phyloP scores from a whole-genome alignment of 2,329 filamentous ascomycete genomes.

The Alternaria longipes region DNA sequence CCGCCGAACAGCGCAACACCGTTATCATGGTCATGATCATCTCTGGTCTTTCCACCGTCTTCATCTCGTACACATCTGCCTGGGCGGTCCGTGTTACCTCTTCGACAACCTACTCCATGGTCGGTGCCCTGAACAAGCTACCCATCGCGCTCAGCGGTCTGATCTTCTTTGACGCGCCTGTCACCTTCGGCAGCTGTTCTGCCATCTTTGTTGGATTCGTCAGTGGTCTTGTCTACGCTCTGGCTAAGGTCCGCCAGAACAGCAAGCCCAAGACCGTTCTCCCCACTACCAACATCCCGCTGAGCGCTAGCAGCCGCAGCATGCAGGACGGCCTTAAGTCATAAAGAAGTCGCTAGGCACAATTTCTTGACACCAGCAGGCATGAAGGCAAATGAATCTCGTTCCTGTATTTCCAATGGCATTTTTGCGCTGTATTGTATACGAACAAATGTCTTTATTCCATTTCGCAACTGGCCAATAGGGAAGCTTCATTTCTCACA shows the following conservation, averaged over 20 bases:
- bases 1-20: slow-evolving; percentile 77
- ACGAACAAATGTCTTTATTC: slow-evolving; percentile 20
- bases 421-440: slow-evolving; percentile 32
- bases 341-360: slow-evolving; percentile 17
- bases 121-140: slow-evolving; percentile 96
- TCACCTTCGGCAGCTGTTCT: slow-evolving; percentile 89
- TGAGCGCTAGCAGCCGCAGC: slow-evolving; percentile 92
- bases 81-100: slow-evolving; percentile 99
- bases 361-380: slow-evolving; percentile 15
- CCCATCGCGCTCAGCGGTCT: slow-evolving; percentile 92
- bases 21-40: slow-evolving; percentile 91
- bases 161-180: slow-evolving; percentile 93
- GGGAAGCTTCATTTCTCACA: slow-evolving; percentile 27
- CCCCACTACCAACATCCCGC: slow-evolving; percentile 71
- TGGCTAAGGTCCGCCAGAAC: slow-evolving; percentile 84
- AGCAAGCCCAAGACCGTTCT: slow-evolving; percentile 72
- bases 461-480: slow-evolving; percentile 7
- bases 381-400: slow-evolving; percentile 24
- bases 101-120: slow-evolving; percentile 98
- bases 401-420: slow-evolving; percentile 18
- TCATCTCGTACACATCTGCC: slow-evolving; percentile 99
- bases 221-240: slow-evolving; percentile 88
- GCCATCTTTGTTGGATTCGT: slow-evolving; percentile 92
- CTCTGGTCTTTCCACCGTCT: slow-evolving; percentile 90
- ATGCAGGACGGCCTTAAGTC: slow-evolving; percentile 82